phyloP scores from a whole-genome alignment of 345 rosid genomes.

The Lumnitzera littorea region DNA sequence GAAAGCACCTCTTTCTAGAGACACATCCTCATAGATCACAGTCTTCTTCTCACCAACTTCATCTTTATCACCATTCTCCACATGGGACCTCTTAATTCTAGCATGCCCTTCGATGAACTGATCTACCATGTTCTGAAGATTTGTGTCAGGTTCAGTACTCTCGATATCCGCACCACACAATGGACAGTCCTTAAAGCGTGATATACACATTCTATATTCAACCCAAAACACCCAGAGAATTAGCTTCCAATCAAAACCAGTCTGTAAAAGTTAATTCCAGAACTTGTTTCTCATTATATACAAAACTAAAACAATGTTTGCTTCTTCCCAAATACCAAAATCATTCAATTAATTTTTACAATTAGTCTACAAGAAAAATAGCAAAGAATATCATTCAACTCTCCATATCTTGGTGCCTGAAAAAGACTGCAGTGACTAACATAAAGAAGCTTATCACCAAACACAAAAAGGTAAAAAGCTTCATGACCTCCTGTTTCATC shows the following conservation, averaged over 20 bases:
- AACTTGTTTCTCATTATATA: too few species aligned
- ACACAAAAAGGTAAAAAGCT: too few species aligned
- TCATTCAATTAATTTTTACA: too few species aligned
- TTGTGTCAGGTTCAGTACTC: slow-evolving; percentile 57
- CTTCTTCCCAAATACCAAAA: too few species aligned
- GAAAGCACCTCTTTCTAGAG: slow-evolving; percentile 93
- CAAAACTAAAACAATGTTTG: too few species aligned
- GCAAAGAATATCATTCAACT: too few species aligned
- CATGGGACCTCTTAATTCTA: slow-evolving; percentile 72
- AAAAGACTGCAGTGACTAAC: too few species aligned
- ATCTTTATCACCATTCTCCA: slow-evolving; percentile 33
- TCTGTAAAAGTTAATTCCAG: background rate
- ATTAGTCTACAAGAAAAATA: too few species aligned
- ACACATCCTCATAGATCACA: slow-evolving; percentile 84
- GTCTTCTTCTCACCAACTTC: slow-evolving; percentile 39
- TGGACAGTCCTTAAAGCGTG: slow-evolving; percentile 87
- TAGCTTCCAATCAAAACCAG: background rate
- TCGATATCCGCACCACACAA: slow-evolving; percentile 95
- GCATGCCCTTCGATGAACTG: slow-evolving; percentile 95
- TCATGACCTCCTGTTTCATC: too few species aligned
- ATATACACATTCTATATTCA: slow-evolving; percentile 49
- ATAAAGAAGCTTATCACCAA: too few species aligned
- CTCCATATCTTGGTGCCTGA: too few species aligned
- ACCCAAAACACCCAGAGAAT: background rate
- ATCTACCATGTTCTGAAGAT: slow-evolving; percentile 76